Evolutionary conservation across 2,329 filamentous ascomycete genomes (phyloP), one percentile per base, ranked within the genome.

Genomic region (Thelonectria olida): DNA sequence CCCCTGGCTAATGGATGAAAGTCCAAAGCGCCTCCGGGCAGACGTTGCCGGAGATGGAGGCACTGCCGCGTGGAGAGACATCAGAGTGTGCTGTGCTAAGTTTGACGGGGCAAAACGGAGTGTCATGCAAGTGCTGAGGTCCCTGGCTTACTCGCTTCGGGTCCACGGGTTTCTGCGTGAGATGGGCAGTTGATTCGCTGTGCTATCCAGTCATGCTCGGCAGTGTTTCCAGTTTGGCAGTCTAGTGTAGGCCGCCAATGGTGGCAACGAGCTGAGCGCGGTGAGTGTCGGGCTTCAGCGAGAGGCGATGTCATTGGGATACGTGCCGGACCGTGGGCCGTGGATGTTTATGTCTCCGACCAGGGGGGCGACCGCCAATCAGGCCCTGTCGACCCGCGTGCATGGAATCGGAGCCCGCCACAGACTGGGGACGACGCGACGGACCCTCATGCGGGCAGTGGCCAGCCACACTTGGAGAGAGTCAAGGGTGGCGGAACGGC

Each of bases 351-450:
- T 49, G 55, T 67, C 60, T 64, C 53, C 55, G 54, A 34, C 66
- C 61, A 57, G 58, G 61, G 41, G 49, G 25, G 61, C 66, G 70
- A 59, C 67, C 71, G 60, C 70, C 71, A 71, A 73, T 73, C 67
- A 71, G 68, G 47, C 71, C 71, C 38, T 22, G 45, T 50, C 49
- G 62, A 68, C 69, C 71, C 71, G 51, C 62, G 44, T 63, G 55
- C 56, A 67, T 57, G 68, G 69, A 63, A 67, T 63, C 57, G 56
- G 61, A 54, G 45, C 50, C 65, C 61, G 63, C 60, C 60, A 54
- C 49, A 62, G 55, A 61, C 63, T 58, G 65, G 68, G 61, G 62
- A 61, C 54, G 50, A 64, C 59, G 58, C 39, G 60, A 56, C 54
- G 36, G 62, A 31, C 54, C 57, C 39, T 65, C 45, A 59, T 68